Evolutionary conservation across 768 basidiomycete genomes (phyloP).

Genomic region (Boletus rufocinnamomeus): DNA sequence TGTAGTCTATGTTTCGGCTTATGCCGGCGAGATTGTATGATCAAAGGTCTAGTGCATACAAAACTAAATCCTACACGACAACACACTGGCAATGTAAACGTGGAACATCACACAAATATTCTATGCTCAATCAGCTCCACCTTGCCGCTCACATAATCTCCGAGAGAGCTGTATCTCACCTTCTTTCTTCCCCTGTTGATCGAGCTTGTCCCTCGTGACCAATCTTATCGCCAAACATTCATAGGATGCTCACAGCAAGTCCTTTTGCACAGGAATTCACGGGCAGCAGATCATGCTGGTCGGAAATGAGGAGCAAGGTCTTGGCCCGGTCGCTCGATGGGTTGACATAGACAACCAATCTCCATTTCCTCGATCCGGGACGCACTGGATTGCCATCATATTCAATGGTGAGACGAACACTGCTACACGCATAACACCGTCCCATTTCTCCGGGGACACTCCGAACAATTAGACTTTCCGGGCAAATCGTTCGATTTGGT

Average conservation of each 20-base stretch:
- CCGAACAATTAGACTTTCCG: background rate
- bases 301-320: constrained; percentile 2
- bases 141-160: too few relatives aligned
- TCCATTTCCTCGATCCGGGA: constrained; percentile 19
- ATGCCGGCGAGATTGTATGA: too few relatives aligned
- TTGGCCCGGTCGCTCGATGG: background rate
- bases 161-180: background rate
- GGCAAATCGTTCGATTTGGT: constrained; percentile 10
- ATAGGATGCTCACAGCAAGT: constrained; percentile 6
- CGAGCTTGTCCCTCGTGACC: background rate
- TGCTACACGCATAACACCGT: background rate
- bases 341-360: constrained; percentile 11
- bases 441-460: background rate
- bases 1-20: too few relatives aligned
- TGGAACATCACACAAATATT: too few relatives aligned
- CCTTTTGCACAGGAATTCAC: constrained; percentile 16
- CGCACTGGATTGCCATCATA: constrained; percentile 13
- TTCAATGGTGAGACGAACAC: constrained; percentile 4
- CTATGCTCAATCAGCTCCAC: too few relatives aligned
- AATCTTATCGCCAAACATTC: background rate
- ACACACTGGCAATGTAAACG: too few relatives aligned
- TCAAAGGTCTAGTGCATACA: too few relatives aligned
- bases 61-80: too few relatives aligned
- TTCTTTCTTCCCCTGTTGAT: constrained; percentile 3
- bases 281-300: background rate